Evolutionary conservation across 345 rosid species (phyloP).

Genomic region (Crucihimalaya himalaica): DNA sequence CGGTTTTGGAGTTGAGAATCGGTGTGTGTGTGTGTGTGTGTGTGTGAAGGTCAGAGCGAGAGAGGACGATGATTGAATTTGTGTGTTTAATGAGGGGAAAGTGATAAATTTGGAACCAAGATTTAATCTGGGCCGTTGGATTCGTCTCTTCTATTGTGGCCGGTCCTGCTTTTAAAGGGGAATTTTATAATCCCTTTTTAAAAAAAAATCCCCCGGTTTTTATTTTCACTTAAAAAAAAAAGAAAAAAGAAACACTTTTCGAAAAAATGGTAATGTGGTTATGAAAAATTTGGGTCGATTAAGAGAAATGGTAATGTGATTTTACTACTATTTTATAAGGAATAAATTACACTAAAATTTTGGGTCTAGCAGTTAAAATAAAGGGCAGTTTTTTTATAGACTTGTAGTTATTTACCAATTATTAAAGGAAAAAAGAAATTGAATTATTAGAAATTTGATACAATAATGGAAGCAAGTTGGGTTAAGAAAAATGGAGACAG

Average conservation of each 20-base stretch:
- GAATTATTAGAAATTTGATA: slow-evolving; percentile 15
- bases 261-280: not conserved
- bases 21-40: not conserved
- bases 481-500: slow-evolving; percentile 29
- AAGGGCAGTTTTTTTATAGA: slow-evolving; percentile 2
- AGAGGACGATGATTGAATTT: slow-evolving; percentile 5
- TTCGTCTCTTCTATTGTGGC: slow-evolving; percentile 29
- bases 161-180: slow-evolving; percentile 28
- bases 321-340: not conserved
- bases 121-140: slow-evolving; percentile 56
- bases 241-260: not conserved
- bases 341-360: no score
- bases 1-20: slow-evolving; percentile 26
- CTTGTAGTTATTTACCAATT: not conserved
- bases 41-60: slow-evolving; percentile 6
- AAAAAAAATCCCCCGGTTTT: no score
- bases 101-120: slow-evolving; percentile 43
- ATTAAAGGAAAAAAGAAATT: not conserved
- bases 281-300: not conserved
- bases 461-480: slow-evolving; percentile 40
- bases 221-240: not conserved
- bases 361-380: not conserved
- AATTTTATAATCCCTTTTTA: not conserved
- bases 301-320: not conserved
- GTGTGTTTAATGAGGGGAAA: slow-evolving; percentile 30